Percentiles rank a stretch among this genome's conserved stretches.
These are phyloP conservation scores for Anthracocystis walkeri DNA, from an alignment of 1,284 basidiomycete genomes.

Conservation along the genomic window DNA sequence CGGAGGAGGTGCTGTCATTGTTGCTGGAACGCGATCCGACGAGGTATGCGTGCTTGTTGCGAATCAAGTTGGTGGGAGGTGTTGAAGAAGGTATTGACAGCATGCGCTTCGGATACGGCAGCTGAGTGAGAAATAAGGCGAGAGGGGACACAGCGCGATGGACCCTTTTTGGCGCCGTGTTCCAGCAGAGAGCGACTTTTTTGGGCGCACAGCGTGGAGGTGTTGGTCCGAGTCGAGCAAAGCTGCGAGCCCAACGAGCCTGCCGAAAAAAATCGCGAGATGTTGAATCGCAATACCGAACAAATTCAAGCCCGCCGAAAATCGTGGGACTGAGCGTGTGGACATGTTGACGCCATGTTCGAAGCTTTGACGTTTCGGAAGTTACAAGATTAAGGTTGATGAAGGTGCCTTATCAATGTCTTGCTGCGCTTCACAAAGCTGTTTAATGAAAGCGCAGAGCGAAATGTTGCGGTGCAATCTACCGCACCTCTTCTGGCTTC, in stretches of 20 bases:
- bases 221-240: slow-evolving; percentile 28
- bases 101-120: neutral
- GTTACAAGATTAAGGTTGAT: neutral
- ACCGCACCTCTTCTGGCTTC: neutral
- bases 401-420: too few species aligned
- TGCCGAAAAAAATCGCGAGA: slow-evolving; percentile 3
- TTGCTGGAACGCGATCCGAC: neutral
- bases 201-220: slow-evolving; percentile 33
- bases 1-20: slow-evolving; percentile 26
- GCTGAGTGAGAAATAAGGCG: slow-evolving; percentile 19
- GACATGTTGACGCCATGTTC: slow-evolving; percentile 14
- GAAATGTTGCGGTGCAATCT: slow-evolving; percentile 11
- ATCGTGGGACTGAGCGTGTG: slow-evolving; percentile 2
- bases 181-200: slow-evolving; percentile 5
- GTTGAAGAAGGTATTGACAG: neutral
- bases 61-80: slow-evolving; percentile 1
- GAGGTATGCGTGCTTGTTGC: neutral
- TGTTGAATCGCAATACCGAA: slow-evolving; percentile 7
- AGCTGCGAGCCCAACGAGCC: slow-evolving; percentile 3
- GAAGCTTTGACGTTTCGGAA: neutral
- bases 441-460: too few species aligned
- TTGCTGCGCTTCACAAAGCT: too few species aligned
- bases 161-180: slow-evolving; percentile 21
- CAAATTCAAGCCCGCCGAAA: neutral
- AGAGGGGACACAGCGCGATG: slow-evolving; percentile 11